Evolutionary conservation across 306 rosid species (phyloP).

Genomic region (Fragaria nilgerrensis): DNA sequence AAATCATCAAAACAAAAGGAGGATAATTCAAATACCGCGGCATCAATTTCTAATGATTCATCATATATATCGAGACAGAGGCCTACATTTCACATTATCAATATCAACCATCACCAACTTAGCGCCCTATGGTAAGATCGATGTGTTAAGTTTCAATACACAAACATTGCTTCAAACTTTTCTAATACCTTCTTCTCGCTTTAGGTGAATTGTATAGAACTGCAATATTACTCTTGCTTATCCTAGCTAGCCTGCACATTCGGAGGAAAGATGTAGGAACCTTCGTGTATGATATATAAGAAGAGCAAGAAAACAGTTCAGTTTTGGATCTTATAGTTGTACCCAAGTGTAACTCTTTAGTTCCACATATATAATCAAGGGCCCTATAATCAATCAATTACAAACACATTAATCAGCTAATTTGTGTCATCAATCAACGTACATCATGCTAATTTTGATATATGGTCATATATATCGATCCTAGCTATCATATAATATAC

Average conservation of each 20-base stretch:
- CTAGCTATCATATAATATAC: neutral
- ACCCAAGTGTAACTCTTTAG: conserved; percentile 13
- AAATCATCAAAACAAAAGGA: too few relatives aligned
- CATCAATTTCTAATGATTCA: neutral
- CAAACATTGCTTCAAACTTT: neutral
- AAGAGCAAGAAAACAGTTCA: conserved; percentile 31
- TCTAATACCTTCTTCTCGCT: neutral
- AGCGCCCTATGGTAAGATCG: neutral
- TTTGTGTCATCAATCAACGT: neutral
- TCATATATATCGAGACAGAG: neutral
- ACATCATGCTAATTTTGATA: neutral
- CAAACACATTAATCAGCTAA: neutral
- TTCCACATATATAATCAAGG: conserved; percentile 5
- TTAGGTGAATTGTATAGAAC: neutral
- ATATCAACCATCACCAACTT: neutral
- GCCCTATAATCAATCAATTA: neutral
- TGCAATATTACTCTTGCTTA: too few relatives aligned
- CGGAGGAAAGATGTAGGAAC: conserved; percentile 51
- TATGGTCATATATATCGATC: neutral
- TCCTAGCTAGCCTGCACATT: neutral
- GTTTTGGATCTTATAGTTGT: conserved; percentile 38
- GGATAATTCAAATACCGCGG: neutral
- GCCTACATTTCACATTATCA: too few relatives aligned
- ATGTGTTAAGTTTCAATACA: neutral
- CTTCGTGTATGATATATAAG: conserved; percentile 30